These are phyloP conservation scores for Xerocomellus chrysenteron DNA, from an alignment of 768 basidiomycete species.

Conservation along the genomic window DNA sequence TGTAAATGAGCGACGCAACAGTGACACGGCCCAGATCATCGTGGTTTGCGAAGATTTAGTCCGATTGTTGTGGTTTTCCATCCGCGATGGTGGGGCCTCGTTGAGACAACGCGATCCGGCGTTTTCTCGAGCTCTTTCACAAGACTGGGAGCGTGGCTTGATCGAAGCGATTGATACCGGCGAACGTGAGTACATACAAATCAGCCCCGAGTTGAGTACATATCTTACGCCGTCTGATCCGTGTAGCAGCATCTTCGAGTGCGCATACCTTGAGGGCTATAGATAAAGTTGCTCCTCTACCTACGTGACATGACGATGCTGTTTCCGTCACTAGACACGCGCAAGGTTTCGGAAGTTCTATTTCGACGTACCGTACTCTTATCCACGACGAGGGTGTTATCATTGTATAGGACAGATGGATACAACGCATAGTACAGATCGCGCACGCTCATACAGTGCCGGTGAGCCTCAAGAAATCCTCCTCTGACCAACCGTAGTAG, in stretches of 20 bases:
- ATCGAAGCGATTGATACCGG: slow-evolving; percentile 18
- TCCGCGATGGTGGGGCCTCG: slow-evolving; percentile 26
- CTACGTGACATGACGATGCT: background rate
- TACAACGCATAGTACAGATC: background rate
- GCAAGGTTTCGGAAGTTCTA: background rate
- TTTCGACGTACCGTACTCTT: background rate
- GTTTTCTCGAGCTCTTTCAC: slow-evolving; percentile 16
- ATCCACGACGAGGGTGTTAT: background rate
- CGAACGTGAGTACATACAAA: slow-evolving; percentile 16
- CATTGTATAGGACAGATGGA: background rate
- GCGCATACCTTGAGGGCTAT: background rate
- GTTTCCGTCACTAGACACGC: background rate
- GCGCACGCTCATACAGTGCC: slow-evolving; percentile 2
- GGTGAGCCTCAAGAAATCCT: slow-evolving; percentile 36
- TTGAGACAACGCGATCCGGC: slow-evolving; percentile 14
- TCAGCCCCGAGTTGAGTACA: background rate
- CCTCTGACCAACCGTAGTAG: slow-evolving; percentile 65
- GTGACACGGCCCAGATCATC: slow-evolving; percentile 29
- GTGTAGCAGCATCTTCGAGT: slow-evolving; percentile 1
- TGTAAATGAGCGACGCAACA: slow-evolving; percentile 20
- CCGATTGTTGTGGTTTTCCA: slow-evolving; percentile 33
- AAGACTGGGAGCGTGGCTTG: slow-evolving; percentile 19
- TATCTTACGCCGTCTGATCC: background rate
- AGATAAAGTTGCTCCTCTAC: background rate
- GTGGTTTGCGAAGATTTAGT: slow-evolving; percentile 21